These are phyloP conservation scores for Colletotrichum cuscutae DNA, from an alignment of 2,329 filamentous ascomycete genomes.

Conservation along the genomic window DNA sequence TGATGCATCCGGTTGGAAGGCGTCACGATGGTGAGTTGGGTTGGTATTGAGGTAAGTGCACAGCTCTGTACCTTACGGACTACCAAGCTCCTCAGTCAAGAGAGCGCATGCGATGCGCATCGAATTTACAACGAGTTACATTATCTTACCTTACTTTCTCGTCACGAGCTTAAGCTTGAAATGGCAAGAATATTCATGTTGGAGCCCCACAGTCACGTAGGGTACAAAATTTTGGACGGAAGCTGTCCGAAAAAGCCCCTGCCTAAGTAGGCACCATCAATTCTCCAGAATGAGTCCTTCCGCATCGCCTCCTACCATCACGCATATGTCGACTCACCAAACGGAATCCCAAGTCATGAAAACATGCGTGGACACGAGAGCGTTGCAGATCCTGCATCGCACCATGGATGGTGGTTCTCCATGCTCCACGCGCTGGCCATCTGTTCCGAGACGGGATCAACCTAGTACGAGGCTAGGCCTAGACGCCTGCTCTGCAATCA, in stretches of 20 bases:
- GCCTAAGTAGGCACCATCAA: not conserved
- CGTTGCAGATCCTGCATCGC: conserved; percentile 5
- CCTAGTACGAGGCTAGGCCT: conserved; percentile 7
- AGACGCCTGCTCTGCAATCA: not conserved
- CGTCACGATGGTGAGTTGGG: not conserved
- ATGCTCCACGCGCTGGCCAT: conserved; percentile 3
- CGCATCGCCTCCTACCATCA: not conserved
- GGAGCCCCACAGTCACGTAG: not conserved
- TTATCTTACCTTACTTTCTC: too few species aligned
- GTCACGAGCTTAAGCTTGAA: not conserved
- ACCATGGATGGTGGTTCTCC: not conserved
- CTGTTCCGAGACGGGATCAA: conserved; percentile 18
- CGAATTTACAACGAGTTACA: too few species aligned
- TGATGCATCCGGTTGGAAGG: not conserved
- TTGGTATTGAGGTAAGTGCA: not conserved
- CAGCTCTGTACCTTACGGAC: not conserved
- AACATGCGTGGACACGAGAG: not conserved
- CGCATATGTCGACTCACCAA: not conserved
- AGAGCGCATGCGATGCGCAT: too few species aligned
- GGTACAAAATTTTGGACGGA: not conserved
- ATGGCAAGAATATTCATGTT: too few species aligned
- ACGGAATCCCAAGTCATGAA: not conserved
- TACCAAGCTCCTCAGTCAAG: too few species aligned
- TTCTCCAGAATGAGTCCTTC: not conserved
- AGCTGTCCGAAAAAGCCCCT: not conserved